phyloP scores from a whole-genome alignment of 2,329 filamentous ascomycete species.

The Neonectria ditissima region DNA sequence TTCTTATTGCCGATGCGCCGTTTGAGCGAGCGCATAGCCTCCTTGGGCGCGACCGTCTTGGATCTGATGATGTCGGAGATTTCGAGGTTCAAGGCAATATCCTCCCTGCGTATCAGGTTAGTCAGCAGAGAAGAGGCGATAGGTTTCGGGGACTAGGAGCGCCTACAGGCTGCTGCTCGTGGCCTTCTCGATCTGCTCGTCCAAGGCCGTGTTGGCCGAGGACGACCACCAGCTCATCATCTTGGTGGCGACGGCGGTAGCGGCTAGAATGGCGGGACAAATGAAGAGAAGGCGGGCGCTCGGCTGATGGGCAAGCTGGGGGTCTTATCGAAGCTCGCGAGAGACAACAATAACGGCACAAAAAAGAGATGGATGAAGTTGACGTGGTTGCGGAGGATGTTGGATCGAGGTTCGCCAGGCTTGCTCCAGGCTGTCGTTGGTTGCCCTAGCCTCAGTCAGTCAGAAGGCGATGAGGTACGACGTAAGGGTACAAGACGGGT shows the following conservation, averaged over 20 bases:
- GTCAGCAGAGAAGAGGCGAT: constrained; percentile 24
- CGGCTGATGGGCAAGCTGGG: constrained; percentile 17
- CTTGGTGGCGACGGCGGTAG: constrained; percentile 32
- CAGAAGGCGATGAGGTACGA: constrained; percentile 37
- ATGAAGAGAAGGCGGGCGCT: constrained; percentile 6
- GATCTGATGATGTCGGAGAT: constrained; percentile 98
- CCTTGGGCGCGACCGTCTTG: constrained; percentile 96
- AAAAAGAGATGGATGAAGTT: constrained; percentile 25
- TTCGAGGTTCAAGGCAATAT: constrained; percentile 96
- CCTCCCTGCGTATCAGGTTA: constrained; percentile 71
- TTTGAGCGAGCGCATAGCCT: constrained; percentile 97
- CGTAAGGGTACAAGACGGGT: constrained; percentile 37
- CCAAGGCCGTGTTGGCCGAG: constrained; percentile 88
- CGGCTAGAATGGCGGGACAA: constrained; percentile 17
- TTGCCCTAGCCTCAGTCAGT: constrained; percentile 41
- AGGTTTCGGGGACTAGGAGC: constrained; percentile 28
- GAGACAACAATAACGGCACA: constrained; percentile 11
- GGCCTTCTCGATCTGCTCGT: constrained; percentile 96
- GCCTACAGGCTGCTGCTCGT: constrained; percentile 92
- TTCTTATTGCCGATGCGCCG: constrained; percentile 96
- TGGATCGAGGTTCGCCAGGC: constrained; percentile 35
- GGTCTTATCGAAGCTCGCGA: constrained; percentile 9
- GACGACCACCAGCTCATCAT: constrained; percentile 98
- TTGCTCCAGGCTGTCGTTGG: constrained; percentile 38
- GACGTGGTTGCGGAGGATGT: constrained; percentile 33